Evolutionary conservation across 768 basidiomycete species (phyloP), one percentile per base, ranked within the genome.

Genomic region (Mycena metata): DNA sequence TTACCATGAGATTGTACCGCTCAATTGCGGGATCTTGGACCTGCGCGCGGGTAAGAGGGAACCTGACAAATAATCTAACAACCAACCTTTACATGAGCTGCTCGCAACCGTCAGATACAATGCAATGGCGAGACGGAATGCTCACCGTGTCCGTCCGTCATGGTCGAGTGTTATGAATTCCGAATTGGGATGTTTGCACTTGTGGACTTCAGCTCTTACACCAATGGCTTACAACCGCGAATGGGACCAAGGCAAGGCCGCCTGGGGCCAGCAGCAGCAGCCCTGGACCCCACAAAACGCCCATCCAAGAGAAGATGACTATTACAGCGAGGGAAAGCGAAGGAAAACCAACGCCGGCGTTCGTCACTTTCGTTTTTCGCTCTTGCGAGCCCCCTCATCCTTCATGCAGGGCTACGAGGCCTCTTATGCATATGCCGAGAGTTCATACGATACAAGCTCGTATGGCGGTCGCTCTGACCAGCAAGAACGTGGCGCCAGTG

Each of bases 231-330:
- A 91, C 80, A 91, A 91, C 80, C 89, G 94, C 71, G 93, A 95
- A 83, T 95, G 94, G 94, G 93, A 94, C 82, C 86, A 86, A 78
- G 93, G 92, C 58, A 94, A 94, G 79, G 86, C 89, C 51, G 35
- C 78, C 52, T 90, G 88, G 88, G 74, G 79, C 66, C 86, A 90
- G 51, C 73, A 78, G 72, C 73, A 78, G 72, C 73, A 77, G 36
- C 75, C 82, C 54, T 87, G 86, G 83, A 77, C 79, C 64, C 71
- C 78, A 23, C 67, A 72, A 51, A 84, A 84, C 69, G 77, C 81
- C 19, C 86, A 89, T 62, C 81, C 83, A 17, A 83, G 91, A 79
- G 93, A 93, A 66, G 91, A 93, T 30, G 90, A 92, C 67, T 85
- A 89, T 75, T 82, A 85, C 66, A 83, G 84, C 60, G 92, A 94